phyloP scores from a whole-genome alignment of 179 eudicot species.

The Vitellaria paradoxa region DNA sequence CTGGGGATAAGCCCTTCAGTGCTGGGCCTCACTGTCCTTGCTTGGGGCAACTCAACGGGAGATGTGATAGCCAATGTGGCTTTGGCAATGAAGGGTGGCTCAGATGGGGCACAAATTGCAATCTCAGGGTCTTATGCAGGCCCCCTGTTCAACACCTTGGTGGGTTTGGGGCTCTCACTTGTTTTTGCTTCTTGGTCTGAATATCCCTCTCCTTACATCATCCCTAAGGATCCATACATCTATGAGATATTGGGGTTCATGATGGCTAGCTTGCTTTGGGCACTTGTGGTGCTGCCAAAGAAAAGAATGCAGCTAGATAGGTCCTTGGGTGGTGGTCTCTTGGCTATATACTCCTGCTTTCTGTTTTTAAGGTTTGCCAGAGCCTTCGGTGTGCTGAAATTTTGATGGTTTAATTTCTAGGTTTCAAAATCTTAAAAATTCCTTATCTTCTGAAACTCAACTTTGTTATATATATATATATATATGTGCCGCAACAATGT shows the following conservation, averaged over 20 bases:
- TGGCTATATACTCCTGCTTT: conserved; percentile 52
- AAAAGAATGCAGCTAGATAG: conserved; percentile 51
- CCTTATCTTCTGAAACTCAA: no score
- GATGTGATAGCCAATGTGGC: conserved; percentile 58
- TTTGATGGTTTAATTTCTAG: background rate
- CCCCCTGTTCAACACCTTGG: conserved; percentile 60
- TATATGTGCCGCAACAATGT: no score
- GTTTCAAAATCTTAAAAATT: background rate
- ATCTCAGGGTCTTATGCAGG: conserved; percentile 75
- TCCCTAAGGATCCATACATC: conserved; percentile 49
- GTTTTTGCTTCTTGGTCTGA: conserved; percentile 51
- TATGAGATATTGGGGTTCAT: conserved; percentile 58
- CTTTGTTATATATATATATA: no score
- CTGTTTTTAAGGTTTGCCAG: conserved; percentile 29
- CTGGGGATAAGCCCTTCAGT: conserved; percentile 66
- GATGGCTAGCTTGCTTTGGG: conserved; percentile 55
- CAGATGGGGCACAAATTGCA: conserved; percentile 65
- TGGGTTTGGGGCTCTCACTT: conserved; percentile 64
- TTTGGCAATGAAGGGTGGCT: conserved; percentile 63
- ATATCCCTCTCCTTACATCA: conserved; percentile 41
- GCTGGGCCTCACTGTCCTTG: conserved; percentile 65
- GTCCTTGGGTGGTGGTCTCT: conserved; percentile 52
- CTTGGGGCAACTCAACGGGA: conserved; percentile 82
- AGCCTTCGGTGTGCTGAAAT: conserved; percentile 4
- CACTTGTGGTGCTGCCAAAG: conserved; percentile 43